These are phyloP conservation scores for Symbiodinium natans DNA, from an alignment of 73 alveolate genomes.

Conservation along the genomic window DNA sequence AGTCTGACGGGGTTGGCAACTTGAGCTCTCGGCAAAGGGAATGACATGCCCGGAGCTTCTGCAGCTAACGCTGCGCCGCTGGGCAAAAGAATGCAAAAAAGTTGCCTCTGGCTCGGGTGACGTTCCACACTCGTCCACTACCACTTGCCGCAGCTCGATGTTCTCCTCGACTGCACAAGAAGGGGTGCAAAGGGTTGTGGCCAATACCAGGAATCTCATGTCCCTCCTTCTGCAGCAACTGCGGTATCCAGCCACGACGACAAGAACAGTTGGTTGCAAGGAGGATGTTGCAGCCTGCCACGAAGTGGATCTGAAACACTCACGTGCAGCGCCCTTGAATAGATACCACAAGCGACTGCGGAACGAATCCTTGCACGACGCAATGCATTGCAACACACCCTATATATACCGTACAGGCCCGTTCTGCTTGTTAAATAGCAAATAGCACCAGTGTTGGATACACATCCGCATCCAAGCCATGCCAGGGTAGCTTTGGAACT, in stretches of 20 bases:
- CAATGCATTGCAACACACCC: no score
- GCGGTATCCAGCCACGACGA: slow-evolving; percentile 88
- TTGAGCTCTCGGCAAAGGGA: no score
- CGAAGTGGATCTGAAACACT: background rate
- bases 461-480: no score
- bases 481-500: slow-evolving; percentile 38
- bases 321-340: background rate
- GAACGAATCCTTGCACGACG: background rate
- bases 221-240: slow-evolving; percentile 75
- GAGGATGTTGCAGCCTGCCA: slow-evolving; percentile 81
- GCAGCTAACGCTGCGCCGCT: background rate
- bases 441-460: no score
- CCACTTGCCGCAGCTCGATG: slow-evolving; percentile 70
- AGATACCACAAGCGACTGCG: background rate
- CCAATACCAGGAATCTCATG: no score
- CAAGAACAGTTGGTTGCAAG: slow-evolving; percentile 89
- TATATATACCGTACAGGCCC: no score
- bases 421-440: no score
- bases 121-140: slow-evolving; percentile 88
- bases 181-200: background rate
- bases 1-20: slow-evolving; percentile 23
- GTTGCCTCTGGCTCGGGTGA: slow-evolving; percentile 76
- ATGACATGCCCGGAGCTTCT: background rate
- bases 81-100: no score
- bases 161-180: background rate